Evolutionary conservation across 495 filamentous ascomycete species (phyloP).

Genomic region (Hyphodiscus hymeniophilus): DNA sequence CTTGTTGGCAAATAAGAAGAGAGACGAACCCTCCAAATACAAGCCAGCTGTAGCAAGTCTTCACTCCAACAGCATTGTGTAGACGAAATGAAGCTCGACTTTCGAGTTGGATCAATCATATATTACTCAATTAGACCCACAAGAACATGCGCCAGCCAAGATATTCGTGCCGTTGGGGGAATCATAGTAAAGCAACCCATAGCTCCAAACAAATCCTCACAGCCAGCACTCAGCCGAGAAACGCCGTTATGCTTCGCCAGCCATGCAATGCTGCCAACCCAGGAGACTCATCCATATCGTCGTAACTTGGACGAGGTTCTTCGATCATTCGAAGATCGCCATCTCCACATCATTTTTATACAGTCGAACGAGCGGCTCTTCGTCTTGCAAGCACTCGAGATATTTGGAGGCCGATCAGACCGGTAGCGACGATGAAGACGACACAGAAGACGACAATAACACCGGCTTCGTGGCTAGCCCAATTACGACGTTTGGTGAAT

Average conservation of each 20-base stretch:
- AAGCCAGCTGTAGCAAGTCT: too few species aligned
- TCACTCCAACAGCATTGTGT: too few species aligned
- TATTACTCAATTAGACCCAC: too few species aligned
- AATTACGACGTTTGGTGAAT: conserved; percentile 45
- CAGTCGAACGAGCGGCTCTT: not conserved
- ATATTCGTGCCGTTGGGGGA: not conserved
- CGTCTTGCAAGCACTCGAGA: conserved; percentile 23
- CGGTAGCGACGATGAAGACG: conserved; percentile 41
- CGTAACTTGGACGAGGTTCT: too few species aligned
- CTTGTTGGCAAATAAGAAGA: too few species aligned
- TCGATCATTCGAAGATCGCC: too few species aligned
- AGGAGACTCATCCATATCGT: too few species aligned
- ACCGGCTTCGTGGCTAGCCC: conserved; percentile 40
- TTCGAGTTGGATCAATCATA: too few species aligned
- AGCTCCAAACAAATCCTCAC: not conserved
- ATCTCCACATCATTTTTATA: not conserved
- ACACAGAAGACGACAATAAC: conserved; percentile 54
- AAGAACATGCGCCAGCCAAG: not conserved
- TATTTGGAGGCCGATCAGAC: conserved; percentile 38
- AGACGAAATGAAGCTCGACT: too few species aligned
- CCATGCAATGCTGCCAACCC: not conserved
- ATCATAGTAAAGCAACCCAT: not conserved
- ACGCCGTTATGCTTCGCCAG: not conserved
- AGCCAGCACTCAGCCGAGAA: not conserved
- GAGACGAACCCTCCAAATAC: too few species aligned